Base-by-base conservation (phyloP, 2,329 filamentous ascomycete genomes). In the Paraconiothyrium brasiliense region DNA sequence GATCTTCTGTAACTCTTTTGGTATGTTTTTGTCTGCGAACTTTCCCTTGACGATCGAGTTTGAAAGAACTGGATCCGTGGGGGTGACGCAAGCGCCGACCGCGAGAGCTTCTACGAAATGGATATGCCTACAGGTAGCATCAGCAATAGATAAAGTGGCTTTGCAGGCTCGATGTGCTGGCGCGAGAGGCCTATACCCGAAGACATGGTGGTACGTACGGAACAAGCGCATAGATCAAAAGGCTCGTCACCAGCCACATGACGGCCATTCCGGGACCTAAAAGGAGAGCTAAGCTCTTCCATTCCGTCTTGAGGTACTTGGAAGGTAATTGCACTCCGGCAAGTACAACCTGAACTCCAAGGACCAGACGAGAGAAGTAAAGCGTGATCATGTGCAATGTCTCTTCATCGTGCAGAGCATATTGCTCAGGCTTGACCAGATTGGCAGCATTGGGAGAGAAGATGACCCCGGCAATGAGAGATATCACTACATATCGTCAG, bases 1-100 rank as follows among this genome's bases (percentile, higher is more conserved):
- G 61, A 83, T 92, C 66, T 90, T 89, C 80, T 97, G 93, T 52
- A 97, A 81, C 32, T 90, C 86, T 60, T 89, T 89, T 0, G 94
- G 93, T 20, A 97, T 90, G 74, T 97, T 95, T 71, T 93, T 90
- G 72, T 97, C 93, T 0, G 94, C 94, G 74, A 97, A 97, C 70
- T 92, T 94, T 35, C 93, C 93, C 81, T 97, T 97, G 49, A 97
- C 92, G 60, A 97, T 97, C 2, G 91, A 91, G 66, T 95, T 94
- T 16, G 91, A 94, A 41, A 97, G 79, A 1, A 97, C 89, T 0
- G 94, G 94, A 71, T 97, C 94, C 0, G 94, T 97, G 0, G 93
- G 94, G 2, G 94, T 95, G n/a, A 97, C 89, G 72, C 93, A 97
- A 0, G 93, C 91, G 1, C 89, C 93, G 11, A 97, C 83, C 16